Evolutionary conservation across 257 asterid genomes (phyloP), one percentile per base, ranked within the genome.

Genomic region (Nicotiana knightiana): DNA sequence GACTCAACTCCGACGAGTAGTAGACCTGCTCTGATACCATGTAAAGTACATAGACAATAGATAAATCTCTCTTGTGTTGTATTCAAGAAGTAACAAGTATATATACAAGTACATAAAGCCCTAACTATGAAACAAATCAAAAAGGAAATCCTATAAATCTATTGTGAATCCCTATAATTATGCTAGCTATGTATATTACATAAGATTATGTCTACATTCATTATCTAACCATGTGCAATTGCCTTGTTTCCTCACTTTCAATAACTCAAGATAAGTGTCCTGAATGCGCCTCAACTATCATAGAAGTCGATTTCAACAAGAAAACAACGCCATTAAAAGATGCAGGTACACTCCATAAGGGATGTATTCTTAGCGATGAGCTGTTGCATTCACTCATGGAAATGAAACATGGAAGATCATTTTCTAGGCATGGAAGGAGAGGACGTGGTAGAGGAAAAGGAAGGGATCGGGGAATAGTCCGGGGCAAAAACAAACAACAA

Each of bases 301-400:
- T 94, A 57, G 97, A 92, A 89, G 97, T 94, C 48, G 98, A 94
- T 83, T 94, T 94, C 85, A 94, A 94, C 78, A 94, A 94, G 93
- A 94, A 93, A 88, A 92, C 93, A 24, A 93, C 97, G 0, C 98
- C 98, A 15, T 87, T 94, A 83, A 87, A 87, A 86, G 97, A 91
- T 58, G 98, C 97, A 33, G 88, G 87, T 43, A 94, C 98, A 0
- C 82, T 94, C 53, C 91, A 94, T 78, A 79, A 87, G 43, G 98
- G 98, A 55, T 94, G 98, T 87, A 89, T 94, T 83, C 93, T 94
- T 28, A 93, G 98, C 13, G 97, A 94, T 54, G 98, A 93, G 65
- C 86, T 94, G 67, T 77, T 94, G 88, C 97, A 93, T 89, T 93
- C 98, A 0, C 92, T 92, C 3, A 91, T 94, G 85, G 97, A 91